Percentiles rank a stretch among this genome's conserved stretches.
phyloP scores from a whole-genome alignment of 768 basidiomycete species.

The Suillus alpinus region DNA sequence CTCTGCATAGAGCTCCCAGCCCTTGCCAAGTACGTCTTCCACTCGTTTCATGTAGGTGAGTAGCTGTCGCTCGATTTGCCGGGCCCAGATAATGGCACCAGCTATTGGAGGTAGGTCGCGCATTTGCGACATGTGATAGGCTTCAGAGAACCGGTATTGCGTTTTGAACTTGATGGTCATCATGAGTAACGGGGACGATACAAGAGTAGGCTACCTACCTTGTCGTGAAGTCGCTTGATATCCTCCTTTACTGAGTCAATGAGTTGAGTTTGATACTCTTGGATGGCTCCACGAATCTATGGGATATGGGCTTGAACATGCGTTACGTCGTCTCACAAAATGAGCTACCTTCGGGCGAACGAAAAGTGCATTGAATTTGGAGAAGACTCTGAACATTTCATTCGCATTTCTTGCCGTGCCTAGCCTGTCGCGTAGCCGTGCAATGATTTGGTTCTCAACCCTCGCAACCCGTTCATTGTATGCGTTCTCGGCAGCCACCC shows the following conservation, averaged over 20 bases:
- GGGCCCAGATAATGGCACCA: constrained; percentile 97
- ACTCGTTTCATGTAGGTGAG: constrained; percentile 98
- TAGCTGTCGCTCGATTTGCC: constrained; percentile 97
- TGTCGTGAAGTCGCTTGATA: constrained; percentile 92
- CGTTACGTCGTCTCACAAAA: not conserved
- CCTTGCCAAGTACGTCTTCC: constrained; percentile 96
- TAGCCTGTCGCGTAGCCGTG: constrained; percentile 83
- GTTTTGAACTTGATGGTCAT: constrained; percentile 75
- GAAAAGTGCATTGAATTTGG: constrained; percentile 96
- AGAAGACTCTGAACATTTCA: constrained; percentile 99
- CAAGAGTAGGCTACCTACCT: constrained; percentile 41
- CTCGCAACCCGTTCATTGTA: constrained; percentile 97
- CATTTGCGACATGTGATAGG: constrained; percentile 98
- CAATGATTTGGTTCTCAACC: constrained; percentile 98
- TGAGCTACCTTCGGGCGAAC: constrained; percentile 84
- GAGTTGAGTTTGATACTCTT: constrained; percentile 98
- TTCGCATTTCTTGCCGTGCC: constrained; percentile 97
- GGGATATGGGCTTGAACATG: not conserved
- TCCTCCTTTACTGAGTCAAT: constrained; percentile 99
- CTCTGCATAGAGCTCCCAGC: constrained; percentile 99
- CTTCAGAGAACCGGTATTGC: constrained; percentile 92
- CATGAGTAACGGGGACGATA: constrained; percentile 3
- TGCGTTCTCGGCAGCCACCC: constrained; percentile 95
- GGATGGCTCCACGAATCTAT: constrained; percentile 95
- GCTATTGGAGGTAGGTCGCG: constrained; percentile 98